phyloP scores from a whole-genome alignment of 768 basidiomycete genomes.

The Pulveroboletus sp. region DNA sequence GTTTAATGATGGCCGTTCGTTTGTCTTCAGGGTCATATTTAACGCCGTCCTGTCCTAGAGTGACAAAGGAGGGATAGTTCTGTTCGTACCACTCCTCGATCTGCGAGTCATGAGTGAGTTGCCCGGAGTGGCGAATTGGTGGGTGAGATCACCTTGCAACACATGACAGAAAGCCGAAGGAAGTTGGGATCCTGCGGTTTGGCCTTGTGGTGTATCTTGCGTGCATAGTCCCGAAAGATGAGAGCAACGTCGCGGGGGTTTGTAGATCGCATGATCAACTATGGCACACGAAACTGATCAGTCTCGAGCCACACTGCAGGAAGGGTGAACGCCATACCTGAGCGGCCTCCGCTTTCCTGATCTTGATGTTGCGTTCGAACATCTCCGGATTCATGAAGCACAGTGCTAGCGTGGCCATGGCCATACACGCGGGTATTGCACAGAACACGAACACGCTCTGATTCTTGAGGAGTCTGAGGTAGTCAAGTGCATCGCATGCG shows the following conservation, averaged over 20 bases:
- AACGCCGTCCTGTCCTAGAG: constrained; percentile 18
- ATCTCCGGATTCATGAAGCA: constrained; percentile 93
- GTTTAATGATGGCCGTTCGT: constrained; percentile 47
- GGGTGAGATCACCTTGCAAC: constrained; percentile 59
- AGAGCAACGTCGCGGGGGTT: constrained; percentile 89
- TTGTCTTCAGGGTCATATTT: constrained; percentile 49
- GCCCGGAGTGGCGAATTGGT: background rate
- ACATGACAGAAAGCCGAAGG: constrained; percentile 75
- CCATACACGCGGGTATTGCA: constrained; percentile 92
- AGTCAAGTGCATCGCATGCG: constrained; percentile 81
- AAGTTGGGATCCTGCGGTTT: constrained; percentile 81
- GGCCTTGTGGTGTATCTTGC: constrained; percentile 78
- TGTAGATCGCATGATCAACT: constrained; percentile 91
- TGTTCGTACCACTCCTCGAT: constrained; percentile 94
- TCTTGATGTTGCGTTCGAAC: constrained; percentile 88
- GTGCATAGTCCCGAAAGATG: constrained; percentile 79
- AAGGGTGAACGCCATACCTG: constrained; percentile 42
- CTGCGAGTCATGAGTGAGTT: constrained; percentile 33
- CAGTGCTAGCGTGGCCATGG: constrained; percentile 85
- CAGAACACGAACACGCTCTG: constrained; percentile 96
- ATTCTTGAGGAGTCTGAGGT: constrained; percentile 79
- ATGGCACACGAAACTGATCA: background rate
- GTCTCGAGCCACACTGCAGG: background rate
- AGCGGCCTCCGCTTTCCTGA: constrained; percentile 88
- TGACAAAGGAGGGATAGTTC: constrained; percentile 88